Percentiles rank a stretch among this genome's conserved stretches.
Evolutionary conservation across 805 yeast genomes (phyloP).

Genomic region (Starmerella apis): DNA sequence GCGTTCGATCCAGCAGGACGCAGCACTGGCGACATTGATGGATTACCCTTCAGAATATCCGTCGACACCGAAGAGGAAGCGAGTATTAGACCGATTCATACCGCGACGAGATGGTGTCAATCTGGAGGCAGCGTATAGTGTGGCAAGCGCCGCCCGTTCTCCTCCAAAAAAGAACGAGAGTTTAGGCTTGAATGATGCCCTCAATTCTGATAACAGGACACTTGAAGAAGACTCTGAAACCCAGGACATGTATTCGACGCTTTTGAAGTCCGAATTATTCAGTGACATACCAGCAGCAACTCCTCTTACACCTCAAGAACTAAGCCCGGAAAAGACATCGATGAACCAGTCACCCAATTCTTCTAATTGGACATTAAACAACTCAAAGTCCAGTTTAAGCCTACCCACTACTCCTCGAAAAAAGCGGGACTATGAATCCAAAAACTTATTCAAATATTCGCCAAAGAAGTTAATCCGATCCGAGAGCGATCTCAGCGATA

Average conservation of each 20-base stretch:
- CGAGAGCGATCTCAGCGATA: constrained; percentile 21
- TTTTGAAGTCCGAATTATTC: constrained; percentile 79
- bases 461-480: constrained; percentile 15
- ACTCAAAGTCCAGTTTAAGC: constrained; percentile 14
- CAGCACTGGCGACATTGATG: neutral
- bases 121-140: constrained; percentile 70
- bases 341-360: neutral
- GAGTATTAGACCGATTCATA: constrained; percentile 56
- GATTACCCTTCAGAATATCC: constrained; percentile 15
- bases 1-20: neutral
- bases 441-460: constrained; percentile 35
- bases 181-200: neutral
- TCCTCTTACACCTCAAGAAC: constrained; percentile 10
- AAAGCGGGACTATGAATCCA: constrained; percentile 27
- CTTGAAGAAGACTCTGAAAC: constrained; percentile 55
- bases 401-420: constrained; percentile 23
- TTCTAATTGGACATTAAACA: neutral
- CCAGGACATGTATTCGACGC: constrained; percentile 73
- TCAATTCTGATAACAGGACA: constrained; percentile 14
- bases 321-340: constrained; percentile 1
- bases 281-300: constrained; percentile 36
- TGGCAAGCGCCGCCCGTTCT: constrained; percentile 37
- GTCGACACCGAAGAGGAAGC: constrained; percentile 22
- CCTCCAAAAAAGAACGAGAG: constrained; percentile 4
- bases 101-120: constrained; percentile 82